Base-by-base conservation (phyloP, 2,329 filamentous ascomycete genomes). In the Ophiocordyceps camponoti-saundersi region DNA sequence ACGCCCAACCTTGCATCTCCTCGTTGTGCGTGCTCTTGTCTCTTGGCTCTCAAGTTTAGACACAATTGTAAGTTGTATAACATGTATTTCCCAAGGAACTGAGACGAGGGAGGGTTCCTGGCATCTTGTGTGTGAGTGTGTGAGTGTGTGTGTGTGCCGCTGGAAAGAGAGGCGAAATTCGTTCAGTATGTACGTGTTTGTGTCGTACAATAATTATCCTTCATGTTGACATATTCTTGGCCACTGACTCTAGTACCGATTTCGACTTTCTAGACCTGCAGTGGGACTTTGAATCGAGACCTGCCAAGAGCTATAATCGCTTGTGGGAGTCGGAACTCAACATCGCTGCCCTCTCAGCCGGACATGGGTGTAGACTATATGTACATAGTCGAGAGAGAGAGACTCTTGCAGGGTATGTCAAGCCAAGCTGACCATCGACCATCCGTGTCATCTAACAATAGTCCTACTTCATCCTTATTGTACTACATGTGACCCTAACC, bases 111-210 rank as follows among this genome's bases (percentile, higher is more conserved):
- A 53, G 46, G 50, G 44, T 49, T 46, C 50, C 47, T 40, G 36
- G n/a, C 18, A 45, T 42, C 47, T 48, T 34, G 26, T 29, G 26
- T 29, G 26, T 29, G 26, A 10, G 26, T 29, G 26, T 29, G 26
- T 29, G 26, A 10, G 26, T 26, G 23, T 26, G 23, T 26, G 23
- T 26, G 23, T 26, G 23, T 26, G 18, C 41, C 47, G 45, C 46
- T 44, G 45, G 43, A 30, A 32, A 52, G 54, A 54, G 55, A 57
- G 52, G 53, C 52, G 53, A 56, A 53, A 50, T 41, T 48, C 51
- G 55, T 55, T 47, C 26, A 50, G 52, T 51, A 46, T 52, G 7
- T 51, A 46, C 45, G 46, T 53, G 53, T 53, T 58, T 57, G 54
- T 53, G 56, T 55, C 44, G 48, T 55, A 53, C 29, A 21, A 20